Evolutionary conservation across 148 eudicot species (phyloP).

Genomic region (Vaccinium macrocarpon): DNA sequence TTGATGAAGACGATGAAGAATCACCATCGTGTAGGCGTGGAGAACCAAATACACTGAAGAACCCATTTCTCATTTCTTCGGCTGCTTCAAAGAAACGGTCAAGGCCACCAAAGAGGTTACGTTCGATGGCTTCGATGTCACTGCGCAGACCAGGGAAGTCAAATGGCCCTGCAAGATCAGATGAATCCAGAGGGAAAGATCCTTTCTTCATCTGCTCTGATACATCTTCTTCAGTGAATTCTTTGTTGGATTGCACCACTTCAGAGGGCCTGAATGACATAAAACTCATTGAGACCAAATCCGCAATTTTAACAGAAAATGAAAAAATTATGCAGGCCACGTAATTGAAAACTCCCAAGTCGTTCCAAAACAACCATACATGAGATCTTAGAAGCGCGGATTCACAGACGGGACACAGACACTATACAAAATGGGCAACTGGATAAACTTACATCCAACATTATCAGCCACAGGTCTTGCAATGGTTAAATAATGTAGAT

Average conservation of each 20-base stretch:
- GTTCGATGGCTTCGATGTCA: constrained; percentile 72
- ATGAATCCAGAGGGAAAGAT: constrained; percentile 30
- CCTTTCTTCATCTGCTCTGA: constrained; percentile 58
- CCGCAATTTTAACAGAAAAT: not conserved
- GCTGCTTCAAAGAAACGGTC: constrained; percentile 73
- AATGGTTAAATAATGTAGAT: too few relatives aligned
- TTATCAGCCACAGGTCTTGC: not conserved
- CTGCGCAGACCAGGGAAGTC: constrained; percentile 73
- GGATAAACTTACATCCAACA: not conserved
- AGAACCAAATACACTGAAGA: constrained; percentile 45
- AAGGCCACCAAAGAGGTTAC: constrained; percentile 53
- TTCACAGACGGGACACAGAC: not conserved
- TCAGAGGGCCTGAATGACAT: constrained; percentile 60
- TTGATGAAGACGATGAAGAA: constrained; percentile 35
- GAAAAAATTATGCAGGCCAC: not conserved
- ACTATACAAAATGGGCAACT: not conserved
- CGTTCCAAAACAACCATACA: not conserved
- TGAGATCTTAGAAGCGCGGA: not conserved
- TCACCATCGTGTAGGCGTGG: constrained; percentile 38
- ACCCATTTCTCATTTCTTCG: constrained; percentile 61
- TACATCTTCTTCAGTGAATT: constrained; percentile 91
- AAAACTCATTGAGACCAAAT: not conserved
- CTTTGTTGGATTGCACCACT: constrained; percentile 71
- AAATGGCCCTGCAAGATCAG: constrained; percentile 34
- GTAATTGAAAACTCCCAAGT: not conserved